These are phyloP conservation scores for Porphyrellus cyaneotinctus DNA, from an alignment of 768 basidiomycete genomes.

Conservation along the genomic window DNA sequence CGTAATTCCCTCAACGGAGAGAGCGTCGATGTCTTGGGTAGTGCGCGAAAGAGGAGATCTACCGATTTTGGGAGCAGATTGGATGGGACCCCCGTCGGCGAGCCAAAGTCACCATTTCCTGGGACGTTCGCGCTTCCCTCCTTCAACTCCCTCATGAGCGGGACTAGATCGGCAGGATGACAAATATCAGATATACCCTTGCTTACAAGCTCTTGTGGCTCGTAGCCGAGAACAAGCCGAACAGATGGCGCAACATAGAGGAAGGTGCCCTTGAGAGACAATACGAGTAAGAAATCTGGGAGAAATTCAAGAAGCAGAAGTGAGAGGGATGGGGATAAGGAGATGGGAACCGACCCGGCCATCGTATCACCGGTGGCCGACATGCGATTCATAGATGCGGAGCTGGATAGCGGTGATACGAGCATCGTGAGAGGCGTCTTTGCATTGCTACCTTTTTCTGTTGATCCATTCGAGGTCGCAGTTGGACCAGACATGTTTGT, in stretches of 20 bases:
- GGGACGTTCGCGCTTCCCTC: conserved; percentile 38
- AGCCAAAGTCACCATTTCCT: conserved; percentile 15
- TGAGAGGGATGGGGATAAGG: conserved; percentile 34
- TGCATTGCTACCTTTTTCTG: conserved; percentile 6
- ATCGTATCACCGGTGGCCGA: conserved; percentile 12
- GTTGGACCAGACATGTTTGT: conserved; percentile 34
- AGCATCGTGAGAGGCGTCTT: conserved; percentile 21
- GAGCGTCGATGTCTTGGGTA: conserved; percentile 44
- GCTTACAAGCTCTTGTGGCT: conserved; percentile 78
- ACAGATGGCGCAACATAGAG: conserved; percentile 89
- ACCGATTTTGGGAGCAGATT: conserved; percentile 50
- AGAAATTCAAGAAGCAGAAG: conserved; percentile 53
- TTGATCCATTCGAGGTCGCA: conserved; percentile 7
- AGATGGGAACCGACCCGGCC: conserved; percentile 40
- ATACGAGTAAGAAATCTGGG: conserved; percentile 84
- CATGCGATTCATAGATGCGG: conserved; percentile 17
- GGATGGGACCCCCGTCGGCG: conserved; percentile 6
- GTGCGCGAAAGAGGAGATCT: conserved; percentile 82
- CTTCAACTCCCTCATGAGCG: conserved; percentile 88
- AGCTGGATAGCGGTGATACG: conserved; percentile 11
- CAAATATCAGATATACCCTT: conserved; percentile 76
- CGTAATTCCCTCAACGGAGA: background rate
- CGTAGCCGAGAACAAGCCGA: conserved; percentile 76
- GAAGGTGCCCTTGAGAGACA: conserved; percentile 89
- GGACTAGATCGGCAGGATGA: conserved; percentile 86